Base-by-base conservation (phyloP, 169 alveolate genomes). In the Cryptosporidium muris region DNA sequence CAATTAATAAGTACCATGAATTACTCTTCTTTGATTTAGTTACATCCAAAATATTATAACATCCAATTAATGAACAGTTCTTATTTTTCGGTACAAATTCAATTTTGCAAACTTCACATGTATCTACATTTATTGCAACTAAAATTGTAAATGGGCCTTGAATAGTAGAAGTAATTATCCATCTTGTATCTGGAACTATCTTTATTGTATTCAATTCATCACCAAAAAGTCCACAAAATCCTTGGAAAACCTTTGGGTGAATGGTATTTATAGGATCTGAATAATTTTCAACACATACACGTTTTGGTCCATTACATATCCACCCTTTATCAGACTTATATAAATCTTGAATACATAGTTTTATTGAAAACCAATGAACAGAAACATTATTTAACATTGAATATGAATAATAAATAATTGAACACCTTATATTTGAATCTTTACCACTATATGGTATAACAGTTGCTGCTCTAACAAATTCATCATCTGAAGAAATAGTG, bases 301-400 rank as follows among this genome's bases (percentile, higher is more conserved):
- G 54, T 74, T 68, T 74, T 3, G 54, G 63, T 8, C 85, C 85
- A 8, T 16, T 11, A 2, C 40, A 63, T 4, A 38, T 11, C 85
- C 85, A 74, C 8, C 34, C 14, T 0, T 43, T 9, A 37, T 54
- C 85, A 48, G 16, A 11, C 9, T 58, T 12, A 9, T 34, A 36
- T 2, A 74, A 51, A 60, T 74, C 85, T 60, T 74, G 85, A 48
- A 64, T 68, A 42, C 85, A 74, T 16, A 74, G 48, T 43, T 74
- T 66, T 51, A 74, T 56, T 6, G 85, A 58, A 5, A 63, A 74
- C 85, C 85, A 74, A 36, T 74, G 85, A 48, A 68, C 74, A 16
- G 34, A 14, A 25, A 58, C 47, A 0, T 3, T 43, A 4, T 51
- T 49, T 45, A 43, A 45, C 7, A 51, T 54, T 12, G 85, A 51